Conservation (phyloP, 257 asterid species). For the Solanum dulcamara region DNA sequence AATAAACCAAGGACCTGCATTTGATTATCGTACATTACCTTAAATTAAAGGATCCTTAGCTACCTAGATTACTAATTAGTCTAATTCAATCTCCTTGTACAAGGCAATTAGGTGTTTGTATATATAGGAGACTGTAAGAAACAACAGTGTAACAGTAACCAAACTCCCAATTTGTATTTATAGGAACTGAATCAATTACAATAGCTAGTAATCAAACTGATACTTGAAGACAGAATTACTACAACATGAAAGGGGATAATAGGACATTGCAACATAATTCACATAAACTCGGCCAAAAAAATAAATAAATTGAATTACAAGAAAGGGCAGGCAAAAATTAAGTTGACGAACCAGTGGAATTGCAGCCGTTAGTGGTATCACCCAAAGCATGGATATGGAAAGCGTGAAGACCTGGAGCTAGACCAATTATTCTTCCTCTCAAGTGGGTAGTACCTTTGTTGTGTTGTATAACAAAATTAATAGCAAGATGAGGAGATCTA, state of each 20-base stretch:
- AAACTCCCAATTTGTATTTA: neutral
- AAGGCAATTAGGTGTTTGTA: neutral
- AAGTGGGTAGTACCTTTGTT: slow-evolving; percentile 35
- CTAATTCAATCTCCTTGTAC: neutral
- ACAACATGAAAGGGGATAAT: neutral
- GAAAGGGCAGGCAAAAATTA: neutral
- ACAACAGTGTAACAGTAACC: neutral
- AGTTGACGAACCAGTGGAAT: slow-evolving; percentile 52
- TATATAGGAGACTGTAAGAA: neutral
- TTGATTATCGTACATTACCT: neutral
- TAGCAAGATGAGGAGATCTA: neutral
- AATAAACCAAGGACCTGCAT: neutral
- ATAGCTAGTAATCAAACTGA: neutral
- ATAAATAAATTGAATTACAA: too few species aligned
- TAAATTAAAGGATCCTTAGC: neutral
- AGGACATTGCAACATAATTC: neutral
- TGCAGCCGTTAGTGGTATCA: slow-evolving; percentile 94
- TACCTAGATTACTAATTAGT: neutral
- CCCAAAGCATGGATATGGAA: slow-evolving; percentile 93
- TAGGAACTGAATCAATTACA: neutral
- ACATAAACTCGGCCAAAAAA: too few species aligned
- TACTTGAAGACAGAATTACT: neutral
- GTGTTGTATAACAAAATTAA: neutral
- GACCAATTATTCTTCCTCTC: slow-evolving; percentile 55
- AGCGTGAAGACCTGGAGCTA: slow-evolving; percentile 79